These are phyloP conservation scores for Backusella tuberculispora DNA, from an alignment of 192 early-diverging fungal species.

Conservation along the genomic window DNA sequence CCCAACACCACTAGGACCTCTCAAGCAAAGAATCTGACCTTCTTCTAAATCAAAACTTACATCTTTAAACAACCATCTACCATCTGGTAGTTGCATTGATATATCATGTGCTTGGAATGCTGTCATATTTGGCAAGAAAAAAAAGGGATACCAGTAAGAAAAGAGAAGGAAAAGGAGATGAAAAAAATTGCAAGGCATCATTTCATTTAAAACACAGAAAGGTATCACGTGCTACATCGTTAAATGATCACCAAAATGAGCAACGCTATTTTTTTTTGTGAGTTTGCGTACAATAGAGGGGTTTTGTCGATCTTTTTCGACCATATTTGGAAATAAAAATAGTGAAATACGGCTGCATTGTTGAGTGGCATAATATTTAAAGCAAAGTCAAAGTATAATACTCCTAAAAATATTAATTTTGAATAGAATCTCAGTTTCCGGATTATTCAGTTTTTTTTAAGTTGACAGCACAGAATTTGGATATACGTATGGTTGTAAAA, in stretches of 20 bases:
- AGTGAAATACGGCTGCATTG: no score
- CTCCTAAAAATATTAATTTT: no score
- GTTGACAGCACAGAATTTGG: no score
- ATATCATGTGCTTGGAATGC: constrained; percentile 13
- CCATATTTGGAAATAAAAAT: no score
- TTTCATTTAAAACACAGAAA: background rate
- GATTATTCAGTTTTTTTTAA: no score
- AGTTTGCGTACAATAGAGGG: no score
- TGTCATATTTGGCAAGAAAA: constrained; percentile 1
- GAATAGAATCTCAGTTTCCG: no score
- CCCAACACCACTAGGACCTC: constrained; percentile 76
- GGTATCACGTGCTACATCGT: background rate
- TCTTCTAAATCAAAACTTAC: constrained; percentile 54
- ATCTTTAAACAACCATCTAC: constrained; percentile 60
- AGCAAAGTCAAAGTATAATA: no score
- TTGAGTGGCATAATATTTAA: no score
- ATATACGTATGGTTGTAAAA: no score
- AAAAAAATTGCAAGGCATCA: background rate
- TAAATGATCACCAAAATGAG: background rate
- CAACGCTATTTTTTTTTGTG: background rate
- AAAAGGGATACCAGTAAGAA: background rate
- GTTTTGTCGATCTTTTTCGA: no score
- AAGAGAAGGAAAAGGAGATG: background rate
- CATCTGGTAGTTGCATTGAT: constrained; percentile 42
- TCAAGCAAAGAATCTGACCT: constrained; percentile 61